Evolutionary conservation across 2,329 filamentous ascomycete genomes (phyloP), one percentile per base, ranked within the genome.

Genomic region (Diaporthe humulicola): DNA sequence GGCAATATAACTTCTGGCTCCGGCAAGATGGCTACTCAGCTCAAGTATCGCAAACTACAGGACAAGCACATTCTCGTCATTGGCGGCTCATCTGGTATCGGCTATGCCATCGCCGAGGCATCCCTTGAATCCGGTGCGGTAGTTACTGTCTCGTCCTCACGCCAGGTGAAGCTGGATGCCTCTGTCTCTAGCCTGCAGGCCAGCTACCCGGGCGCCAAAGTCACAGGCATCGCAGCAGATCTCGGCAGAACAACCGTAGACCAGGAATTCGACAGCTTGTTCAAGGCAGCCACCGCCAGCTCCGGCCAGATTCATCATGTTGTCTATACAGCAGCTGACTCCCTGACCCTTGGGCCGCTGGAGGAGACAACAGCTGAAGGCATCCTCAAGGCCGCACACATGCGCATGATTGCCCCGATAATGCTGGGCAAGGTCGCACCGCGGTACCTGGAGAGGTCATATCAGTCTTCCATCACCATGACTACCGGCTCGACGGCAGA

Each of bases 11-110:
- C 7, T 10, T 2, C 25, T 9, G 28, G 2, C 7, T 19, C 28
- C 12, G 17, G 25, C 28, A 38, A 36, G 2, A 81, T 80, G 75
- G 52, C 79, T 5, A 77, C 78, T 74, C 81, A 80, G 72, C 56
- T 61, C 36, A 72, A 72, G 57, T 82, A 81, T 77, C 71, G 69
- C 73, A 85, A 84, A 76, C 79, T 85, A 33, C 78, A 81, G 42
- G 78, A 78, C 77, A 79, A 80, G 48, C 83, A 82, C 75, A 81
- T 92, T 78, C 88, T 94, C 48, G 82, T 94, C 79, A 86, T 93
- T 64, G 92, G 92, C 58, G 92, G 91, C 58, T 89, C 89, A 3
- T 87, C 88, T 25, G 92, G 92, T 67, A 91, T 94, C 57, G 92
- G 92, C 57, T 90, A 87, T 76, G 86, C 84, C 73, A 89, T 91